These are phyloP conservation scores for Neonothopanus nambi DNA, from an alignment of 1,284 basidiomycete species.

Conservation along the genomic window DNA sequence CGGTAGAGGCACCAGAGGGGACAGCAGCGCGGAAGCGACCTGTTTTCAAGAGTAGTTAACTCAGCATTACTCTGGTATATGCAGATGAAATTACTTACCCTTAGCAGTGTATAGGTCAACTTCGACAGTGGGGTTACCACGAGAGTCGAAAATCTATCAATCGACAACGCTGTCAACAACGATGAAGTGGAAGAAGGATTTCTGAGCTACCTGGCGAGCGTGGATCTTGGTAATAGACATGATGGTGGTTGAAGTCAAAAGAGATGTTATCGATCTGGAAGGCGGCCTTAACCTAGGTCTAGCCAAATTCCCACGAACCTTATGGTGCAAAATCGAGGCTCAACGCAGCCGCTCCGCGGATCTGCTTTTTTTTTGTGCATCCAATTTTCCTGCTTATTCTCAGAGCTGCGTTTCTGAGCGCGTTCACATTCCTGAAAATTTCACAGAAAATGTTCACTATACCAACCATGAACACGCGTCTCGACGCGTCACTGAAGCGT, in stretches of 20 bases:
- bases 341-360: no score
- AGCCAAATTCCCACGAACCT: constrained; percentile 16
- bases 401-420: no score
- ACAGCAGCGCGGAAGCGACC: constrained; percentile 95
- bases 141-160: constrained; percentile 93
- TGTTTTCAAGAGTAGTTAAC: constrained; percentile 32
- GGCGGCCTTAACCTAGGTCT: constrained; percentile 1
- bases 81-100: constrained; percentile 39
- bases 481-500: no score
- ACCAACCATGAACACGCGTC: no score
- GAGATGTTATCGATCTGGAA: constrained; percentile 21
- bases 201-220: constrained; percentile 77
- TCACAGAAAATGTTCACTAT: no score
- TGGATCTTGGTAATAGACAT: constrained; percentile 89
- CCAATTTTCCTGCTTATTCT: no score
- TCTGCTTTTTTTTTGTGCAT: no score
- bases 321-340: constrained; percentile 1
- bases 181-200: not conserved
- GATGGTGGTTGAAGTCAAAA: constrained; percentile 35
- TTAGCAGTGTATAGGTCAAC: constrained; percentile 90
- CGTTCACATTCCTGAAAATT: no score
- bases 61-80: not conserved
- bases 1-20: constrained; percentile 98
- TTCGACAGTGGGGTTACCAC: constrained; percentile 95
- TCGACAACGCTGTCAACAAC: constrained; percentile 18